phyloP scores from a whole-genome alignment of 441 rosid species.

The Populus hybrid region DNA sequence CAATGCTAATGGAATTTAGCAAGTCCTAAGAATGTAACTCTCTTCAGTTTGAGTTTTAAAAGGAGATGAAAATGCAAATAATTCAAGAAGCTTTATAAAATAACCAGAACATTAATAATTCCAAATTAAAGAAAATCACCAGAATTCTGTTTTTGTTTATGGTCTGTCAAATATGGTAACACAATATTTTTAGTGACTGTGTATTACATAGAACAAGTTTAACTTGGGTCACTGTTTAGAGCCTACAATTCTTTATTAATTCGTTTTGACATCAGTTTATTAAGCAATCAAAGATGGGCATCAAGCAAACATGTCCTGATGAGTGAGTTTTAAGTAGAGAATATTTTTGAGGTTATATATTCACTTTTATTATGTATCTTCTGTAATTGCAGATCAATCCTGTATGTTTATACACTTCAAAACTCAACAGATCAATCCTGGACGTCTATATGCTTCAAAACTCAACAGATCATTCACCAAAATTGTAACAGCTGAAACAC shows the following conservation, averaged over 20 bases:
- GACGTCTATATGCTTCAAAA: neutral
- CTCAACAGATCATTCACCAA: neutral
- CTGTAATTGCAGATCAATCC: neutral
- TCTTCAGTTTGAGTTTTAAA: constrained; percentile 9
- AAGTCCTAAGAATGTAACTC: constrained; percentile 43
- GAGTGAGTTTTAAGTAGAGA: neutral
- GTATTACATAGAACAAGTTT: neutral
- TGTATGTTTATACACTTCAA: neutral
- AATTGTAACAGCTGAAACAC: neutral
- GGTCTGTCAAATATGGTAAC: neutral
- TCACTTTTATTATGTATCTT: neutral
- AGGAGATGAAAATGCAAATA: neutral
- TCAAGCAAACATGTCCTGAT: neutral
- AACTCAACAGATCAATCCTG: neutral
- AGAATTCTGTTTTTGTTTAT: neutral
- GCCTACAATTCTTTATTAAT: neutral
- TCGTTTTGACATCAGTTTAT: neutral
- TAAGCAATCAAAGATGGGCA: neutral
- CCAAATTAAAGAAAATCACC: neutral
- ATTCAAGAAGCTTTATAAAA: neutral
- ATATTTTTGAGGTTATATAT: neutral
- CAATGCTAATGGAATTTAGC: constrained; percentile 28
- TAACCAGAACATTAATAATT: neutral
- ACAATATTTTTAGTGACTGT: neutral
- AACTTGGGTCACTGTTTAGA: neutral